These are phyloP conservation scores for Leishmania guyanensis DNA, from an alignment of 208 protist genomes.

Conservation along the genomic window DNA sequence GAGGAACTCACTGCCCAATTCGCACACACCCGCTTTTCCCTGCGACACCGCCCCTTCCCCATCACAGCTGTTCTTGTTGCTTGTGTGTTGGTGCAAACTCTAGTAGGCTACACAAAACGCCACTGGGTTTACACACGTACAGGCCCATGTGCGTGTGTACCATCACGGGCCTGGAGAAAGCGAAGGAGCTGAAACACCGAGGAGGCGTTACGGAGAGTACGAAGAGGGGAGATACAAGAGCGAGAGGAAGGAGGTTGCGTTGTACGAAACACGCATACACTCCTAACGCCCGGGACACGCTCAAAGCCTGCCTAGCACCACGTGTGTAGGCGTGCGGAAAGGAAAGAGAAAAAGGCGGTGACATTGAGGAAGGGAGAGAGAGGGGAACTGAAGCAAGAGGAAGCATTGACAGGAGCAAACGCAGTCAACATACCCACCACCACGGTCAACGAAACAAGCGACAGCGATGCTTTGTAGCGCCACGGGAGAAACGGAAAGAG, in stretches of 20 bases:
- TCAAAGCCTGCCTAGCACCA: not conserved
- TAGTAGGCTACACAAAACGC: not conserved
- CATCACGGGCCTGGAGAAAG: not conserved
- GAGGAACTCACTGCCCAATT: not conserved
- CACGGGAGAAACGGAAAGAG: not conserved
- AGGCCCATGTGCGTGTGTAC: not conserved
- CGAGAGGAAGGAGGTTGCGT: not conserved
- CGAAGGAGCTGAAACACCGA: not conserved
- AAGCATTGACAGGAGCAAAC: not conserved
- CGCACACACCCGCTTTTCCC: not conserved
- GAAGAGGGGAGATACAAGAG: not conserved
- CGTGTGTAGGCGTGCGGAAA: not conserved
- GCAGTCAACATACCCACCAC: not conserved
- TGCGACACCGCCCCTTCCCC: not conserved
- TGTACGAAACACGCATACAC: not conserved
- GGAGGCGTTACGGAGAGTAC: not conserved
- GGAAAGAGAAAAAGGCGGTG: not conserved
- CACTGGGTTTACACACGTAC: no score
- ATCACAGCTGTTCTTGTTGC: not conserved
- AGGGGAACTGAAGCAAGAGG: not conserved
- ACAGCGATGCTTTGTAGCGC: not conserved
- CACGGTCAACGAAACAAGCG: not conserved
- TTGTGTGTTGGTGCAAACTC: not conserved
- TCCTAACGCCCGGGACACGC: not conserved
- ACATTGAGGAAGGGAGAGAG: not conserved